Percentiles rank a stretch among this genome's conserved stretches.
Evolutionary conservation across 2,329 filamentous ascomycete species (phyloP).

Genomic region (Pestalotiopsis sp.): DNA sequence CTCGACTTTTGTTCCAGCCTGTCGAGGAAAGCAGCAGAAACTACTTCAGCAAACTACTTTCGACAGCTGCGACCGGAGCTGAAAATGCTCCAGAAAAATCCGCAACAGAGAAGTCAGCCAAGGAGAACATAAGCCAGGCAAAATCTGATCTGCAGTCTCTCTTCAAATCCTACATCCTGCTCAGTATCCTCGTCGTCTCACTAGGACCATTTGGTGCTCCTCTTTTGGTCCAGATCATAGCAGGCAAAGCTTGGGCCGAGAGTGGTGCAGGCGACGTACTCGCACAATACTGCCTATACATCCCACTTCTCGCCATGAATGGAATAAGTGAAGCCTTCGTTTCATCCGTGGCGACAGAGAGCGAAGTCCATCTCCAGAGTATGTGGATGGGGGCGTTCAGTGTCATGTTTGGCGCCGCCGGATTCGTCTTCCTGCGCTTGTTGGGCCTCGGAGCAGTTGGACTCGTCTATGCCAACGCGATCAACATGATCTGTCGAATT

Average conservation of each 20-base stretch:
- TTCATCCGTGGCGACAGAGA: conserved; percentile 75
- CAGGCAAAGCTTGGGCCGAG: conserved; percentile 73
- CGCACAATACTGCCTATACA: conserved; percentile 84
- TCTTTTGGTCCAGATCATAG: conserved; percentile 70
- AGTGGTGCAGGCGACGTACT: conserved; percentile 74
- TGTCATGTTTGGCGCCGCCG: conserved; percentile 69
- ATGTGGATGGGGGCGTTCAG: conserved; percentile 85
- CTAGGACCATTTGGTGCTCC: conserved; percentile 77
- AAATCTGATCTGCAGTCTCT: conserved; percentile 60
- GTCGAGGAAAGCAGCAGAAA: conserved; percentile 91
- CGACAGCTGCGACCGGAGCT: conserved; percentile 30
- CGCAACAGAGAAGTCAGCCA: conserved; percentile 16
- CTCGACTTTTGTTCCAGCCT: conserved; percentile 88
- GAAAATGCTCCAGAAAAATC: not conserved
- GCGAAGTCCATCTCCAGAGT: conserved; percentile 75
- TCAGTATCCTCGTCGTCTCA: conserved; percentile 67
- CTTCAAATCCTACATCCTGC: conserved; percentile 70
- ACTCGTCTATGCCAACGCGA: conserved; percentile 80
- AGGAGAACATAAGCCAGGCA: conserved; percentile 38
- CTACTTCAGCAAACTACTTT: conserved; percentile 81
- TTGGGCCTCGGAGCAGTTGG: conserved; percentile 73
- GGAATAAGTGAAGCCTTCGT: conserved; percentile 93
- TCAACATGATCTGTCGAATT: conserved; percentile 88
- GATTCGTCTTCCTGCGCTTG: conserved; percentile 73
- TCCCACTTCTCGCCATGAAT: conserved; percentile 89